Conservation (phyloP, 192 early-diverging fungal genomes). For the Linnemannia hyalina region DNA sequence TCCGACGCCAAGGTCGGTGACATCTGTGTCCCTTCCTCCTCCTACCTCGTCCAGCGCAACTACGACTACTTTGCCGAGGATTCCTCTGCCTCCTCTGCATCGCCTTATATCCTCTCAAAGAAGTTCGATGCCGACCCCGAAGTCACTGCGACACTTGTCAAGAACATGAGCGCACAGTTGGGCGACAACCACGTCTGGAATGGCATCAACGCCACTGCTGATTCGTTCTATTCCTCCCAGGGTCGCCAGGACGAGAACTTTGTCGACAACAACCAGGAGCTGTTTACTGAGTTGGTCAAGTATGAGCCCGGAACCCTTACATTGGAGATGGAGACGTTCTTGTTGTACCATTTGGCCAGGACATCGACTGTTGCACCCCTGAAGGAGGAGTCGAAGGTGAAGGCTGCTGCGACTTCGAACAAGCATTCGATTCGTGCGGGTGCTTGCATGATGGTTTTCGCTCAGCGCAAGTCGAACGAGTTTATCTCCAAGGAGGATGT, state of each 20-base stretch:
- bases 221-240: slow-evolving; percentile 91
- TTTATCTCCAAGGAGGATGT: slow-evolving; percentile 75
- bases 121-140: slow-evolving; percentile 68
- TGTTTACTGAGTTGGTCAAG: slow-evolving; percentile 66
- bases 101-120: slow-evolving; percentile 77
- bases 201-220: slow-evolving; percentile 82
- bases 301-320: slow-evolving; percentile 66
- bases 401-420: background rate
- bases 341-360: slow-evolving; percentile 85
- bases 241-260: slow-evolving; percentile 80
- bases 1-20: slow-evolving; percentile 68
- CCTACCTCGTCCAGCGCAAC: slow-evolving; percentile 78
- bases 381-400: slow-evolving; percentile 1
- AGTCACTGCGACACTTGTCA: slow-evolving; percentile 57
- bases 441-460: slow-evolving; percentile 87
- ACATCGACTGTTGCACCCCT: slow-evolving; percentile 45
- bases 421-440: slow-evolving; percentile 75
- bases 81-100: background rate
- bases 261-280: slow-evolving; percentile 79
- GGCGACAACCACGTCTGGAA: slow-evolving; percentile 60
- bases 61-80: slow-evolving; percentile 76
- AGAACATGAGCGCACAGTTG: slow-evolving; percentile 54
- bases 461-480: slow-evolving; percentile 75
- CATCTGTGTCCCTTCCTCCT: slow-evolving; percentile 76
- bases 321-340: slow-evolving; percentile 92